A percentile compares a stretch with the other conserved stretches of the same genome.
Evolutionary conservation across 2,329 filamentous ascomycete species (phyloP).

Genomic region (Colletotrichum simmondsii): DNA sequence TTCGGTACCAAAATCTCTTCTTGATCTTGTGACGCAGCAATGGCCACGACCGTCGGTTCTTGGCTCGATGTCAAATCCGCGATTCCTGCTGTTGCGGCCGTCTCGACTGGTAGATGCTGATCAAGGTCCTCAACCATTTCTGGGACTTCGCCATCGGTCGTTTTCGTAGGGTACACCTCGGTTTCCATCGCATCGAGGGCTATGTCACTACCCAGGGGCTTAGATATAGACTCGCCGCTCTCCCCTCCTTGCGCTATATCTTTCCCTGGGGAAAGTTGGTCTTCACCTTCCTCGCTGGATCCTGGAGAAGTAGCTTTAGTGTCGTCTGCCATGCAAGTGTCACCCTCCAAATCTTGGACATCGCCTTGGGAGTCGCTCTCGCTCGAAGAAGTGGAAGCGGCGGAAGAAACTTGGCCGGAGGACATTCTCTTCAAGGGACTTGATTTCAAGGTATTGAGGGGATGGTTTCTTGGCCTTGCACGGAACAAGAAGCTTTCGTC

Average conservation of each 20-base stretch:
- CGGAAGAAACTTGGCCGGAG: neutral
- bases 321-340: constrained; percentile 26
- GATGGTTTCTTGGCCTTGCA: constrained; percentile 26
- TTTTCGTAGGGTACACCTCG: neutral
- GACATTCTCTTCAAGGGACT: neutral
- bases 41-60: constrained; percentile 2
- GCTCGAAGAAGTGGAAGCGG: neutral
- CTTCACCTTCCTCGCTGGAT: neutral
- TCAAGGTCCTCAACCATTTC: neutral
- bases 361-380: constrained; percentile 12
- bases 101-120: neutral
- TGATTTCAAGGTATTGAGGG: neutral
- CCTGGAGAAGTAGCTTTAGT: constrained; percentile 24
- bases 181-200: neutral
- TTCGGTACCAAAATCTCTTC: neutral
- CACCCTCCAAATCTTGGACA: constrained; percentile 19
- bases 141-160: neutral
- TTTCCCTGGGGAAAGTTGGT: neutral
- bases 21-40: neutral
- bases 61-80: neutral
- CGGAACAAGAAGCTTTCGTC: constrained; percentile 48
- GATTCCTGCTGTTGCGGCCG: neutral
- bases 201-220: neutral
- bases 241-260: neutral
- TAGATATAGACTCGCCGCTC: neutral